Evolutionary conservation across 306 rosid genomes (phyloP).

Genomic region (Dalbergia cochinchinensis): DNA sequence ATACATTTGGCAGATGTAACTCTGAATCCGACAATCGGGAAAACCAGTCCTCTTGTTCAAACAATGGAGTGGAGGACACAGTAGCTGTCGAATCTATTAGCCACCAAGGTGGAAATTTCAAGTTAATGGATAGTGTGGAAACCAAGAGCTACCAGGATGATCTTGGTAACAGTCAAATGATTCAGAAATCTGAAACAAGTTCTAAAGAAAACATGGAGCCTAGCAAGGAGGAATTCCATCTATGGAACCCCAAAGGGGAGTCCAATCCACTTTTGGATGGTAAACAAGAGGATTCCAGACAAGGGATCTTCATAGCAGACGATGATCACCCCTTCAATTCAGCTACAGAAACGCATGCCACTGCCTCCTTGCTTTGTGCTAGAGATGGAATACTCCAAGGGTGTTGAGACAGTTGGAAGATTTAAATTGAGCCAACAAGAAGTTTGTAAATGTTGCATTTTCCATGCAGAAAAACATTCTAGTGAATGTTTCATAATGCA

Average conservation of each 20-base stretch:
- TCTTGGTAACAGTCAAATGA: slow-evolving; percentile 39
- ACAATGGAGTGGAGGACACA: slow-evolving; percentile 32
- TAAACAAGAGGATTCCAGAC: slow-evolving; percentile 44
- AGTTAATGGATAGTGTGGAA: slow-evolving; percentile 20
- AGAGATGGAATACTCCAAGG: slow-evolving; percentile 57
- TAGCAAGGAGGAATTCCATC: slow-evolving; percentile 57
- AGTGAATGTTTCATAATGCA: not conserved
- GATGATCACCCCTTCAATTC: slow-evolving; percentile 79
- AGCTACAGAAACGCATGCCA: slow-evolving; percentile 47
- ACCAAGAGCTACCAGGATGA: slow-evolving; percentile 36
- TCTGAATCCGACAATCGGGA: slow-evolving; percentile 57
- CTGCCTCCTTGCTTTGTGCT: slow-evolving; percentile 64
- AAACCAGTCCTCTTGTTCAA: slow-evolving; percentile 41
- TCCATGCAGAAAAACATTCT: slow-evolving; percentile 13
- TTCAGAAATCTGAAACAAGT: slow-evolving; percentile 53
- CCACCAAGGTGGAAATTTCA: slow-evolving; percentile 13
- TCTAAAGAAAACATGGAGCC: slow-evolving; percentile 74
- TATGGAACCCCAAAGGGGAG: slow-evolving; percentile 59
- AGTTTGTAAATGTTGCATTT: slow-evolving; percentile 14
- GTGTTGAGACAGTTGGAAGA: slow-evolving; percentile 44
- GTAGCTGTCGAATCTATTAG: slow-evolving; percentile 38
- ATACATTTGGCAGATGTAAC: slow-evolving; percentile 51
- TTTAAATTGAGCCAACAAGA: slow-evolving; percentile 29
- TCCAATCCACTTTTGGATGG: slow-evolving; percentile 59
- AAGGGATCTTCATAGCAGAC: slow-evolving; percentile 49